Evolutionary conservation across 805 yeast species (phyloP), one percentile per base, ranked within the genome.

Genomic region (Diddensiella santjacobensis): DNA sequence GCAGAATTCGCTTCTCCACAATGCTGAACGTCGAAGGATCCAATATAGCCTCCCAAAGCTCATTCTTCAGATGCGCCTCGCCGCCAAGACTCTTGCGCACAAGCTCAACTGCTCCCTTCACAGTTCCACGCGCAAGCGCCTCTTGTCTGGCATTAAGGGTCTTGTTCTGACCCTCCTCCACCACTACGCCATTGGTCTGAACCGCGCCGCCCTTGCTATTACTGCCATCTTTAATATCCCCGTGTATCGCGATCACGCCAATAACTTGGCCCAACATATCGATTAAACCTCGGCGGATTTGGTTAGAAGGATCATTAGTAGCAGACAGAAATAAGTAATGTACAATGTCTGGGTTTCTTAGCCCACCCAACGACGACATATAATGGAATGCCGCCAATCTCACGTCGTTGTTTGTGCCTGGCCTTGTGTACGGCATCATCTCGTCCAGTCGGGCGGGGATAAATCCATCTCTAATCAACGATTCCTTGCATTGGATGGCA

Each of bases 321-420:
- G 81, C 62, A 0, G 78, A 65, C 23, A 78, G 71, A 55, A 87
- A 79, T 50, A 81, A 78, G 57, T 86, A 86, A 17, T 73, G 68
- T 52, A 89, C 60, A 2, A 89, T 70, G 24, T 71, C 69, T 11
- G 71, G 64, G 57, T 87, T 86, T 50, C 81, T 82, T 53, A 90
- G 64, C 1, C 93, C 96, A 18, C 97, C 96, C 41, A 87, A 67
- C 3, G 75, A 57, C 44, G 93, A 68, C 24, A 93, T 59, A 0
- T 88, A 85, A 48, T 78, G 75, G 60, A 87, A 82, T 0, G 96
- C 90, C 22, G 75, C 74, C 6, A 84, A 58, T 37, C 95, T 66
- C 0, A 87, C 73, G 19, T 79, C 81, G 19, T 70, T 66, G 4
- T 71, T 65, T 48, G 69, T 70, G n/a, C 65, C 68, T 0, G 72